These are phyloP conservation scores for Rhodamnia argentea DNA, from an alignment of 345 rosid genomes.

Conservation along the genomic window DNA sequence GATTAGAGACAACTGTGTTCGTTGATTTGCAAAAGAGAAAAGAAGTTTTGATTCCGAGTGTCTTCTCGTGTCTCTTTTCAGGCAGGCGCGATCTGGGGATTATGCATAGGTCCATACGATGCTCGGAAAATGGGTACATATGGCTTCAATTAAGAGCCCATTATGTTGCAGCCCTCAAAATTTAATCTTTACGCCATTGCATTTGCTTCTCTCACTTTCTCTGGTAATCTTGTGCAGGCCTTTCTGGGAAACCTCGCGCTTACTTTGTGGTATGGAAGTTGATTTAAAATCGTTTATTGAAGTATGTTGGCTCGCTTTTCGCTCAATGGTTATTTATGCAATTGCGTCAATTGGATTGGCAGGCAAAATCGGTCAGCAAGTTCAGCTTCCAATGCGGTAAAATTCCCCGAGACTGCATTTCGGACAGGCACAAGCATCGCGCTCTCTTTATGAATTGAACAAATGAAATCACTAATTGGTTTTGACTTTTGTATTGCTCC, in stretches of 20 bases:
- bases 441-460: not conserved
- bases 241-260: constrained; percentile 51
- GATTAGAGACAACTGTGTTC: not conserved
- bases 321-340: not conserved
- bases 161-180: not conserved
- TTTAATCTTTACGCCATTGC: not conserved
- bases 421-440: not conserved
- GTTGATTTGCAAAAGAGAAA: not conserved
- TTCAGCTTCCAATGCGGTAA: constrained; percentile 67
- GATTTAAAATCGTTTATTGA: not conserved
- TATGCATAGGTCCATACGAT: constrained; percentile 47
- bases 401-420: not conserved
- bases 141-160: not conserved
- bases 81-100: constrained; percentile 79
- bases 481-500: not conserved
- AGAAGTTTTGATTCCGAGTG: not conserved
- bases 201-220: not conserved
- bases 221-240: constrained; percentile 25
- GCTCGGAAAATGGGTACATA: constrained; percentile 48
- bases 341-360: constrained; percentile 5
- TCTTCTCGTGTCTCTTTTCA: constrained; percentile 6
- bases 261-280: constrained; percentile 48
- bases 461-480: not conserved
- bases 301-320: not conserved
- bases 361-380: constrained; percentile 59